These are phyloP conservation scores for Eremothecium coryli DNA, from an alignment of 1,139 yeast genomes.

Conservation along the genomic window DNA sequence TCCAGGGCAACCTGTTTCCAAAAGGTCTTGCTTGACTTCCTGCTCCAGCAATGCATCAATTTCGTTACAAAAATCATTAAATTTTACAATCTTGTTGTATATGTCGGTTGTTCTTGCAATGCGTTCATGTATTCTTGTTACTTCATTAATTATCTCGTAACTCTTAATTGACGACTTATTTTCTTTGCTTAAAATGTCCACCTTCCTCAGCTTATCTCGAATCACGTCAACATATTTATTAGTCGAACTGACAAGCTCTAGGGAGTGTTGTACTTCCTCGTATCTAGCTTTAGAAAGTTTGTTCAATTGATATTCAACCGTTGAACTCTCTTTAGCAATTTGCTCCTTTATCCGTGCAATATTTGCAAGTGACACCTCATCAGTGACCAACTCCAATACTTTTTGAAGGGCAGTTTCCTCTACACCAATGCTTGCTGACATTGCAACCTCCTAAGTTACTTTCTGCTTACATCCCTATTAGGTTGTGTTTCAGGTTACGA, in stretches of 20 bases:
- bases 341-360: conserved; percentile 39
- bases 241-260: conserved; percentile 26
- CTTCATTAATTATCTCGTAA: conserved; percentile 48
- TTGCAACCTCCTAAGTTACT: neutral
- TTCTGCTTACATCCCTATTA: too few species aligned
- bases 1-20: conserved; percentile 50
- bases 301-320: conserved; percentile 62
- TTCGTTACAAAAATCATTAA: conserved; percentile 42
- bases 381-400: conserved; percentile 22
- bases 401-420: conserved; percentile 9
- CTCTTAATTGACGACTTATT: conserved; percentile 46
- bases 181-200: conserved; percentile 48
- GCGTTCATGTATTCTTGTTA: conserved; percentile 63
- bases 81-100: conserved; percentile 51
- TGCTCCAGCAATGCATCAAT: conserved; percentile 46
- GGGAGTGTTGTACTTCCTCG: conserved; percentile 20
- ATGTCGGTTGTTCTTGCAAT: conserved; percentile 61
- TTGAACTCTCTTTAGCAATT: conserved; percentile 55
- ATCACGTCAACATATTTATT: conserved; percentile 38
- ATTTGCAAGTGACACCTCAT: conserved; percentile 25
- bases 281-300: conserved; percentile 39
- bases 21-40: conserved; percentile 43
- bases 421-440: too few species aligned
- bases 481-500: too few species aligned
- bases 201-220: conserved; percentile 47